These are phyloP conservation scores for Tuber borchii DNA, from an alignment of 495 filamentous ascomycete species.

Conservation along the genomic window DNA sequence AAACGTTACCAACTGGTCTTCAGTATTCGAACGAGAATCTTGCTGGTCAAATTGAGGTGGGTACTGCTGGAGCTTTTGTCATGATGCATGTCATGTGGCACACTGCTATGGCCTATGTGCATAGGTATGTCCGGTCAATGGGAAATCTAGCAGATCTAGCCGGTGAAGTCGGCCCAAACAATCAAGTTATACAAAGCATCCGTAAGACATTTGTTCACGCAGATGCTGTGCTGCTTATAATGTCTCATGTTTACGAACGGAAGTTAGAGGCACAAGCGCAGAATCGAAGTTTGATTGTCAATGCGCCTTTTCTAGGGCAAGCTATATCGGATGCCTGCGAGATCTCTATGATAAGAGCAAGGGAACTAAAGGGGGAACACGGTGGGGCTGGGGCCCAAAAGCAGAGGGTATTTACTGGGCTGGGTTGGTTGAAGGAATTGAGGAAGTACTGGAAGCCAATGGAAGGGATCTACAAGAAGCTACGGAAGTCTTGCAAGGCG, in stretches of 20 bases:
- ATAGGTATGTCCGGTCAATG: conserved; percentile 40
- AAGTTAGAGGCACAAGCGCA: conserved; percentile 23
- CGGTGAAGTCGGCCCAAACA: conserved; percentile 10
- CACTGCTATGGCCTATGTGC: conserved; percentile 41
- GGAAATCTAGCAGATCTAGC: conserved; percentile 11
- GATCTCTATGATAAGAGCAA: conserved; percentile 39
- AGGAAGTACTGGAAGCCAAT: conserved; percentile 41
- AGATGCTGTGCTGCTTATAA: conserved; percentile 41
- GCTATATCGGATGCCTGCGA: conserved; percentile 41
- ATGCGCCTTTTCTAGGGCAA: conserved; percentile 42
- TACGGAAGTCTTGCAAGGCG: conserved; percentile 20
- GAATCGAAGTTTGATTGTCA: conserved; percentile 29
- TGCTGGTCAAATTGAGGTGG: conserved; percentile 40
- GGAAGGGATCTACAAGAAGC: conserved; percentile 39
- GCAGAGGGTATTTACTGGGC: conserved; percentile 29
- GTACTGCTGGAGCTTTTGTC: conserved; percentile 40
- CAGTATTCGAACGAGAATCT: conserved; percentile 42
- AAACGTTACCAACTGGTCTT: conserved; percentile 32
- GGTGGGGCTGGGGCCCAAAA: conserved; percentile 27
- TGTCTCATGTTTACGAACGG: conserved; percentile 35
- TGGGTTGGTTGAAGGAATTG: conserved; percentile 40
- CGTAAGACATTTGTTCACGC: conserved; percentile 42
- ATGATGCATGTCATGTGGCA: conserved; percentile 44
- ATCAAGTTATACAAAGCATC: conserved; percentile 35
- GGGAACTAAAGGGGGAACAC: conserved; percentile 32